Evolutionary conservation across 1,139 yeast genomes (phyloP), one percentile per base, ranked within the genome.

Genomic region (Taphrina confusa): DNA sequence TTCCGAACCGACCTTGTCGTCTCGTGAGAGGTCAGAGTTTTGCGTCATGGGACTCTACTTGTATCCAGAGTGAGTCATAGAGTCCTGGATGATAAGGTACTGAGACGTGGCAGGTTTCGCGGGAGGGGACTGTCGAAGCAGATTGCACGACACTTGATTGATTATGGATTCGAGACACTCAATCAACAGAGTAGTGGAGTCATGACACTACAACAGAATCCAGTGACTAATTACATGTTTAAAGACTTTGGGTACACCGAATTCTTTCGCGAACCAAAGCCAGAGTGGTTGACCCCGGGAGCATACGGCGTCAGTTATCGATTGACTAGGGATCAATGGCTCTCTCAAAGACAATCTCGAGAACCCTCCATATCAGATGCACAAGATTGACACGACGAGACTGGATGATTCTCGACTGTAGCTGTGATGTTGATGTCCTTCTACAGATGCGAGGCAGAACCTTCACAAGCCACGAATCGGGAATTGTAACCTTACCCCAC

Each of bases 31-130:
- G 6, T 11, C 39, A 8, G 46, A 42, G 25, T 28, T 44, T 12
- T 52, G 57, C 14, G 23, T 52, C 40, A 44, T 52, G 39, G 57
- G 57, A 6, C 25, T 52, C 12, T 52, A 11, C 22, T 28, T 52
- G 8, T 31, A 14, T 2, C 14, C 42, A 31, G 49, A 20, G 56
- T 28, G 30, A 14, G 46, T 12, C 11, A 16, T 16, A 14, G 25
- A 18, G 8, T 18, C 23, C 28, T 44, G 50, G 23, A 12, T 25
- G 23, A n/a, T 33, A 44, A 12, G 36, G 8, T 30, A 16, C n/a
- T n/a, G n/a, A n/a, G 8, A 50, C 20, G 16, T 6, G 4, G 8
- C 36, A 50, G 45, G 14, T 39, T 20, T 16, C 45, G 39, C n/a
- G 23, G 40, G 9, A 20, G 22, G 27, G 57, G 49, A 28, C 16